Conservation (phyloP, 2,329 filamentous ascomycete species). For the Penicillium vulpinum region DNA sequence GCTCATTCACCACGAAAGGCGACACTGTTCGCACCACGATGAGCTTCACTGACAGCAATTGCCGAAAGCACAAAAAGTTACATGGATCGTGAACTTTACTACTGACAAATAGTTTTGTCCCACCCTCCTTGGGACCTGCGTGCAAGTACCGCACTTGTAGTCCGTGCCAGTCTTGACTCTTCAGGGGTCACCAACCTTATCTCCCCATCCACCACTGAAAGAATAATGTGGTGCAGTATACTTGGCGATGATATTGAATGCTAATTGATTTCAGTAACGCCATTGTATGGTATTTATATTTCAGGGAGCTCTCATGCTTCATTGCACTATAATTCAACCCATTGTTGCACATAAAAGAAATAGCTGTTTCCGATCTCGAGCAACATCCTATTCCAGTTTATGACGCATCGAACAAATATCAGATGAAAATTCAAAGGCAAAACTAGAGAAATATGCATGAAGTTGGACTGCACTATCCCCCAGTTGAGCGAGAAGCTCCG, state of each 20-base stretch:
- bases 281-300: constrained; percentile 10
- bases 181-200: background rate
- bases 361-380: background rate
- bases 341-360: background rate
- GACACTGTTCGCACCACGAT: background rate
- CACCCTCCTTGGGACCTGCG: constrained; percentile 5
- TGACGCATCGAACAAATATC: too few species aligned
- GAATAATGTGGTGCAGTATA: background rate
- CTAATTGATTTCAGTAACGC: background rate
- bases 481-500: background rate
- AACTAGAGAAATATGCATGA: background rate
- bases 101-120: constrained; percentile 15
- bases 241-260: too few species aligned
- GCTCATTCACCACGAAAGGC: background rate
- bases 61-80: constrained; percentile 12
- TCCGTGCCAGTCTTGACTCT: background rate
- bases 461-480: background rate
- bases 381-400: background rate
- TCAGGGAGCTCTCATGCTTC: background rate
- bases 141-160: background rate
- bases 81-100: constrained; percentile 12
- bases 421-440: background rate
- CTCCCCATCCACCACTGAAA: background rate
- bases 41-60: background rate
- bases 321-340: background rate